Percentiles rank a stretch among this genome's conserved stretches.
phyloP scores from a whole-genome alignment of 1,139 yeast genomes.

The Diutina mesorugosa region DNA sequence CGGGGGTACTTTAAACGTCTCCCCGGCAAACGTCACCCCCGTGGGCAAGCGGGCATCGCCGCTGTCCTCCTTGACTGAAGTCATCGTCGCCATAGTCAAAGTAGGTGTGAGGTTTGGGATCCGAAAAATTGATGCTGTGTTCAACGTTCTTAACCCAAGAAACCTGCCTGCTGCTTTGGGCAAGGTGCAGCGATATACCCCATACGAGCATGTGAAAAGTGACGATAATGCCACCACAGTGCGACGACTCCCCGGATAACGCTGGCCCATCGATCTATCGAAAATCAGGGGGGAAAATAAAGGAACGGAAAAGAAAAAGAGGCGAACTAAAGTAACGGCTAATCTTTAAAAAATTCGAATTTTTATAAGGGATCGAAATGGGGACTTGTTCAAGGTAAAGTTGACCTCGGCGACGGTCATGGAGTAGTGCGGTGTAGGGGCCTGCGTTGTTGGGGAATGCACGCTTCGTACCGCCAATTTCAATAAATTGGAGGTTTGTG shows the following conservation, averaged over 20 bases:
- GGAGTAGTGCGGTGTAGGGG: no score
- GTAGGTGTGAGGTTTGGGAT: not conserved
- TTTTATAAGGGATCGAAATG: no score
- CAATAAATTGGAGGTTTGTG: not conserved
- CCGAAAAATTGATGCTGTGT: not conserved
- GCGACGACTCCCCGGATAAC: no score
- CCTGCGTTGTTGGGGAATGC: no score
- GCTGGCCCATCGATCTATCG: no score
- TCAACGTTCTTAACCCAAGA: not conserved
- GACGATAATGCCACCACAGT: no score
- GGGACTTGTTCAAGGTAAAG: no score
- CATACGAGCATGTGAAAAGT: not conserved
- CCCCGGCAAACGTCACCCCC: constrained; percentile 38
- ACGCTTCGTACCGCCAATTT: not conserved
- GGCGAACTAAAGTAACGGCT: no score
- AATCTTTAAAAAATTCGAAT: no score
- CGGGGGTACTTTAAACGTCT: constrained; percentile 54
- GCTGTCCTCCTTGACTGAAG: not conserved
- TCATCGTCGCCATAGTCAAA: not conserved
- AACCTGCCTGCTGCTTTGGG: not conserved
- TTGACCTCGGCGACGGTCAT: no score
- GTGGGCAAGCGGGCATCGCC: constrained; percentile 6
- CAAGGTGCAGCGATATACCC: not conserved
- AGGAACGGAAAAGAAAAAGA: no score
- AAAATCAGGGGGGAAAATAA: no score